These are phyloP conservation scores for Plasmodium adleri DNA, from an alignment of 169 alveolate species.

Conservation along the genomic window DNA sequence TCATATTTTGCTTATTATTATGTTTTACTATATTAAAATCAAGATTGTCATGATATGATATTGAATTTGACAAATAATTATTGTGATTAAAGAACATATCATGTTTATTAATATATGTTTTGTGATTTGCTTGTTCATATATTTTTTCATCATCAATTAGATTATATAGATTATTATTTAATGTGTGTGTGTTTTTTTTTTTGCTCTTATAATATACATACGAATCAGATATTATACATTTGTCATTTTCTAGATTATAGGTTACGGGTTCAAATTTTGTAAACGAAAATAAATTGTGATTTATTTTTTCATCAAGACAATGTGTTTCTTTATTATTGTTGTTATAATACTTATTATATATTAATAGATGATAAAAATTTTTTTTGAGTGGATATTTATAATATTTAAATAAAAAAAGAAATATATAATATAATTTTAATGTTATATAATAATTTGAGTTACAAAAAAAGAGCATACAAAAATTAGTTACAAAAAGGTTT, in stretches of 20 bases:
- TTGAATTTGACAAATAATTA: too few relatives aligned
- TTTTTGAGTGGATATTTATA: slow-evolving; percentile 36
- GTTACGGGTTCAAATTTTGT: too few relatives aligned
- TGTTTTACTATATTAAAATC: slow-evolving; percentile 16
- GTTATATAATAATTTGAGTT: slow-evolving; percentile 42
- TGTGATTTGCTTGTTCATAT: background rate
- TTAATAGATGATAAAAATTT: background rate
- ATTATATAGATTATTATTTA: background rate
- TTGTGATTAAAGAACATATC: too few relatives aligned
- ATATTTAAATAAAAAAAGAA: slow-evolving; percentile 46
- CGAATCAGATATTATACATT: too few relatives aligned
- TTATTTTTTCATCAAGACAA: too few relatives aligned
- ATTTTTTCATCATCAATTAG: background rate
- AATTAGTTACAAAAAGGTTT: background rate
- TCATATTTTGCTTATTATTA: background rate
- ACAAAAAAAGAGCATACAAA: slow-evolving; percentile 57
- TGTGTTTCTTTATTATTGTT: too few relatives aligned
- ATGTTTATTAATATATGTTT: too few relatives aligned
- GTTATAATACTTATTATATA: background rate
- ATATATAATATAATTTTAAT: slow-evolving; percentile 29
- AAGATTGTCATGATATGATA: background rate
- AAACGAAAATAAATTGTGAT: too few relatives aligned
- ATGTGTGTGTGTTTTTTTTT: too few relatives aligned
- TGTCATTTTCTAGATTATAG: too few relatives aligned
- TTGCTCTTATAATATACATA: too few relatives aligned